These are phyloP conservation scores for Funneliformis geosporum DNA, from an alignment of 192 early-diverging fungal genomes.

Conservation along the genomic window DNA sequence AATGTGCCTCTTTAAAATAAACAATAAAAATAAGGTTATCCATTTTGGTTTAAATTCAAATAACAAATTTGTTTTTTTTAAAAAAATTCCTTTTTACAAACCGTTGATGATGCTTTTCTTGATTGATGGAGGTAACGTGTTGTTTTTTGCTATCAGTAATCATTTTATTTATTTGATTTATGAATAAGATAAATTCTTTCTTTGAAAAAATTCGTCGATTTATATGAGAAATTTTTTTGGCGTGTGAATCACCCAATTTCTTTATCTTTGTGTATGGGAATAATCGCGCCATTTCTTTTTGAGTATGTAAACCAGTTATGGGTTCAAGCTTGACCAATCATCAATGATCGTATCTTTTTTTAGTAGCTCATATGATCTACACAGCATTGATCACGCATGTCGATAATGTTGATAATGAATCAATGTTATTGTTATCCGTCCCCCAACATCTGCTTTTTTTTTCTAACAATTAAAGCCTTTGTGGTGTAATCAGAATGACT, in stretches of 20 bases:
- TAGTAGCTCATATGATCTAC: neutral
- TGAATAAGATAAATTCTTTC: no score
- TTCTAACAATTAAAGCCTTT: no score
- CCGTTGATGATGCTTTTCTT: conserved; percentile 19
- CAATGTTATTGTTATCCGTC: no score
- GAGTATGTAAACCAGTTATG: no score
- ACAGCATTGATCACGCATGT: neutral
- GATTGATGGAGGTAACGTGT: neutral
- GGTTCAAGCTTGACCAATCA: neutral
- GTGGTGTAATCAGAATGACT: no score
- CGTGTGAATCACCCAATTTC: neutral
- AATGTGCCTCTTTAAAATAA: neutral
- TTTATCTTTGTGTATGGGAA: neutral
- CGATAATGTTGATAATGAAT: no score
- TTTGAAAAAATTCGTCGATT: no score
- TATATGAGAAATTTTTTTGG: no score
- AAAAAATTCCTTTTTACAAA: neutral
- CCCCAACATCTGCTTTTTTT: no score
- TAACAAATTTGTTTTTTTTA: no score
- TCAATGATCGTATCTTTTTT: no score
- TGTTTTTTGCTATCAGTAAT: neutral
- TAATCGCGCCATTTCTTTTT: no score
- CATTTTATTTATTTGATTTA: neutral
- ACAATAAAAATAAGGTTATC: neutral
- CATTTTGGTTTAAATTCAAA: neutral